Conservation (phyloP, 176 grass and related monocot genomes). For the Juncus inflexus region DNA sequence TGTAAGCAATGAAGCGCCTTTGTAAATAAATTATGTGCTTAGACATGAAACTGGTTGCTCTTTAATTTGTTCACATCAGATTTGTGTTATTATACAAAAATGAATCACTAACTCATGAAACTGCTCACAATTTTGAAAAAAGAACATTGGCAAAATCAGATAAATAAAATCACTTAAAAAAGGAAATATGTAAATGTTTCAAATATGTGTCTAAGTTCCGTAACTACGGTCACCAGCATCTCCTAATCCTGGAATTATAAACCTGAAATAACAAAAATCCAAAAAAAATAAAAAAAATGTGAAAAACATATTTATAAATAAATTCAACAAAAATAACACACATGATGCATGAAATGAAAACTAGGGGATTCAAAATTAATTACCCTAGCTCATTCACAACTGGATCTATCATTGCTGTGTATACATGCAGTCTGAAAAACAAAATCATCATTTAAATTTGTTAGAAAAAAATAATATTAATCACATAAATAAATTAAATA, state of each 20-base stretch:
- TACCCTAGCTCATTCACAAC: constrained; percentile 98
- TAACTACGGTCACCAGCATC: constrained; percentile 97
- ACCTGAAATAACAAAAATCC: constrained; percentile 43
- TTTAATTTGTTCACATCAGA: too few species aligned
- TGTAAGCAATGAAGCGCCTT: too few species aligned
- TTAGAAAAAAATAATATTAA: constrained; percentile 21
- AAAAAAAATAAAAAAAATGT: not conserved
- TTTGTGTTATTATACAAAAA: too few species aligned
- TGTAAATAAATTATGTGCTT: too few species aligned
- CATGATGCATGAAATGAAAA: not conserved
- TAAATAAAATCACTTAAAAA: not conserved
- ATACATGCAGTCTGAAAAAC: constrained; percentile 64
- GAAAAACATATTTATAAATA: not conserved
- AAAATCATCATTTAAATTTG: not conserved
- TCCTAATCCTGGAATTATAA: constrained; percentile 86
- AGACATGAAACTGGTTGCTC: too few species aligned
- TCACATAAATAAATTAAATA: not conserved
- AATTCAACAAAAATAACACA: not conserved
- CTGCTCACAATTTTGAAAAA: not conserved
- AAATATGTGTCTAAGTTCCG: constrained; percentile 39
- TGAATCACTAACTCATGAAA: too few species aligned
- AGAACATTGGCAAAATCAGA: not conserved
- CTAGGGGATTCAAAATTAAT: constrained; percentile 11
- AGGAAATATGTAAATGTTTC: constrained; percentile 3
- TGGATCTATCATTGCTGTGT: constrained; percentile 86